Conservation (phyloP, 108 stramenopile genomes). For the Fragilaria crotonensis region DNA sequence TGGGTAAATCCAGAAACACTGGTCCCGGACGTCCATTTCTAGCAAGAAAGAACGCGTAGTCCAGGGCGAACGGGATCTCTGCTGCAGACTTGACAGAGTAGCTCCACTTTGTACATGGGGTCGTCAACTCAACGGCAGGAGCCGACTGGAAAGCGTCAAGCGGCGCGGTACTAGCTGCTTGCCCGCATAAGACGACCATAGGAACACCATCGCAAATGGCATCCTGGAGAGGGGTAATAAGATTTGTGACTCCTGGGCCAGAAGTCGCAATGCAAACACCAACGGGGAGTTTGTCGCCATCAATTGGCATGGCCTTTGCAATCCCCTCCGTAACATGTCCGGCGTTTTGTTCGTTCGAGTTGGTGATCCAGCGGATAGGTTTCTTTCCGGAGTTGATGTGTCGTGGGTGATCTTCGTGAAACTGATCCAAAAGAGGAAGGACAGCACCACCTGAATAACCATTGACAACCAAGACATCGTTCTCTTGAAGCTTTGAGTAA, state of each 20-base stretch:
- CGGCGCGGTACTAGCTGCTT: constrained; percentile 81
- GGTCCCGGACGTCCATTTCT: constrained; percentile 89
- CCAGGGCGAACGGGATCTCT: constrained; percentile 83
- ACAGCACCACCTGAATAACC: constrained; percentile 92
- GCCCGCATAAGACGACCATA: constrained; percentile 83
- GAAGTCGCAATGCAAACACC: constrained; percentile 89
- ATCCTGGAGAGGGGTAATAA: constrained; percentile 83
- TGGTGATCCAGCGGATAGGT: constrained; percentile 84
- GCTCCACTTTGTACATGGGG: constrained; percentile 84
- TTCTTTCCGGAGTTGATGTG: constrained; percentile 35
- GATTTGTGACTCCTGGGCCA: constrained; percentile 88
- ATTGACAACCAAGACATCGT: constrained; percentile 78
- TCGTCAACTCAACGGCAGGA: constrained; percentile 81
- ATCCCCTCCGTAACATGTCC: constrained; percentile 89
- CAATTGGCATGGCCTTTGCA: constrained; percentile 70
- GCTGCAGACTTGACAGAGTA: constrained; percentile 86
- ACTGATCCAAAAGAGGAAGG: constrained; percentile 82
- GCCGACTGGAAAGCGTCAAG: constrained; percentile 78
- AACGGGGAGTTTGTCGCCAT: constrained; percentile 51
- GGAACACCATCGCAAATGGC: constrained; percentile 88
- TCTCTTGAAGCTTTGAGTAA: constrained; percentile 76
- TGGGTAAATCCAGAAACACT: constrained; percentile 87
- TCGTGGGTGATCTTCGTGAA: constrained; percentile 73
- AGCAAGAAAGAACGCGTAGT: constrained; percentile 85
- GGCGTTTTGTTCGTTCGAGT: constrained; percentile 77